Base-by-base conservation (phyloP, 805 yeast species). In the Starmera amethionina region DNA sequence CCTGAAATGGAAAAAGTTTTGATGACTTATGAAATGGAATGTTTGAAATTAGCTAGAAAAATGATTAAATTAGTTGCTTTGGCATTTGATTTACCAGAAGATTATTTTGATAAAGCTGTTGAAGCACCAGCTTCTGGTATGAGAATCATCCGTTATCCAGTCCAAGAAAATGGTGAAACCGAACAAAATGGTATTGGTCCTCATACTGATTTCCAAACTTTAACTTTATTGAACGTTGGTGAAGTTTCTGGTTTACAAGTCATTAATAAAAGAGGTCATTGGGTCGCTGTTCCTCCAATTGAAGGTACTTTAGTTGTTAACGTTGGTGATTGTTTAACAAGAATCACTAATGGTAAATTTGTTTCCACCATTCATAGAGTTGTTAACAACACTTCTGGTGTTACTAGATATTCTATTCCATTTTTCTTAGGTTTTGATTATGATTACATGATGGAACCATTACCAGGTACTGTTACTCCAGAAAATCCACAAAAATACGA, bases 311-410 rank as follows among this genome's bases (percentile, higher is more conserved):
- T 60, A 32, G 64, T 67, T 13, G 60, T 63, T 34, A 67, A 67
- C 40, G 55, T 63, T 29, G 72, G 67, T 7, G 72, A 67, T 42
- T 52, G 59, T 37, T 45, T 67, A 39, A 55, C 52, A 49, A 51
- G 70, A 44, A 57, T 62, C 55, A 56, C 70, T 15, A 67, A 65
- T 46, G 67, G 62, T 40, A 41, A 46, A 28, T 57, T 63, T 34
- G 54, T 55, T 32, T 65, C 70, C 2, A 65, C 67, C 2, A 43
- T 62, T n/a, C 71, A 66, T 41, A 49, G 70, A 36, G 71, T 67
- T 9, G 50, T 56, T 11, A 59, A 60, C 40, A 41, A 42, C 35
- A 36, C 35, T 6, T 19, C 40, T 3, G 43, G 43, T 7, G 39
- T 39, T 22, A 46, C 42, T 8, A 44, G 58, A 34, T 53, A 46